A percentile compares a stretch with the other conserved stretches of the same genome.
Evolutionary conservation across 2,329 filamentous ascomycete genomes (phyloP).

Genomic region (Aspergillus fumigatus): DNA sequence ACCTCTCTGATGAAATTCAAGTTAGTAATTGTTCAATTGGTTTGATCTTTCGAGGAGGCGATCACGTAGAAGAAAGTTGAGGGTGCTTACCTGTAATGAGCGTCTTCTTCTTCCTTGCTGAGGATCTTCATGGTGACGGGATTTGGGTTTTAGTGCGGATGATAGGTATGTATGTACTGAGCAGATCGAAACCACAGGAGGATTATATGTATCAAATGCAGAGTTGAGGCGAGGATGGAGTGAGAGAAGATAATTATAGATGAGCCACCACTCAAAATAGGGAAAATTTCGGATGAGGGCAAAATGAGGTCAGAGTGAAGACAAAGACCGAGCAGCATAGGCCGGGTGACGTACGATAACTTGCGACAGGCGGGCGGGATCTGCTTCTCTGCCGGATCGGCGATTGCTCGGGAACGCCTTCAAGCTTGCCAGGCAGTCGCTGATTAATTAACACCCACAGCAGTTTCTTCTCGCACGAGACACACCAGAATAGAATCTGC

Average conservation of each 20-base stretch:
- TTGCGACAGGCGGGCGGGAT: constrained; percentile 15
- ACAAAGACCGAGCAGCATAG: constrained; percentile 13
- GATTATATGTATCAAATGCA: not conserved
- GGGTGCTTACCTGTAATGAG: constrained; percentile 65
- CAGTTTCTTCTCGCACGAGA: not conserved
- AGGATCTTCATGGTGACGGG: constrained; percentile 78
- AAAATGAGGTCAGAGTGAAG: not conserved
- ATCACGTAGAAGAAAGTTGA: not conserved
- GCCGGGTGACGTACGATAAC: constrained; percentile 24
- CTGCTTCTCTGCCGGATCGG: constrained; percentile 14
- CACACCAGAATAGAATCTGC: not conserved
- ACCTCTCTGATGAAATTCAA: constrained; percentile 53
- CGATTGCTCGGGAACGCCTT: constrained; percentile 3
- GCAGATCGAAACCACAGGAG: not conserved
- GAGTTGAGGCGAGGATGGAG: not conserved
- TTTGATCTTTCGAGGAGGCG: not conserved
- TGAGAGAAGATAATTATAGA: not conserved
- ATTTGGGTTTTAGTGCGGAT: not conserved
- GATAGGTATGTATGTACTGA: constrained; percentile 1
- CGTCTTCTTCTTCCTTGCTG: constrained; percentile 85
- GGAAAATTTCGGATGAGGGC: constrained; percentile 1
- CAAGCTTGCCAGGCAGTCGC: not conserved
- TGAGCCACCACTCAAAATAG: constrained; percentile 7
- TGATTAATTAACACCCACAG: not conserved
- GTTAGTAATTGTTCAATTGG: constrained; percentile 3